Evolutionary conservation across 768 basidiomycete genomes (phyloP), one percentile per base, ranked within the genome.

Genomic region (Tubosaeta sp.): DNA sequence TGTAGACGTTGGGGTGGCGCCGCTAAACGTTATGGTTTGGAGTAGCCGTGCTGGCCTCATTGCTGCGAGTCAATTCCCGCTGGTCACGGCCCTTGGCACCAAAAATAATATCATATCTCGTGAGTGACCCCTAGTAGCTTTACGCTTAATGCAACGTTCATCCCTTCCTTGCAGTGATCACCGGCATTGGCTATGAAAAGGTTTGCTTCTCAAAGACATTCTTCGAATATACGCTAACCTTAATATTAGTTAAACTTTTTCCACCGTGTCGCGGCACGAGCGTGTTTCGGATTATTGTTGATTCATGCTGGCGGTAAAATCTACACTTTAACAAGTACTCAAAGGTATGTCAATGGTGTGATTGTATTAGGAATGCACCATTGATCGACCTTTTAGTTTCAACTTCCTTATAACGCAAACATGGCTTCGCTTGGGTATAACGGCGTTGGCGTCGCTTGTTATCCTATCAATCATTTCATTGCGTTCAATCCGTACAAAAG

Each of bases 251-350:
- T 74, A 3, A 75, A 74, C 51, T 71, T 60, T 21, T 30, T 72
- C 4, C 82, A 84, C 58, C 75, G 81, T 4, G 74, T 78, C 52
- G 59, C 69, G 1, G 78, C 79, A 11, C 72, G 82, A 3, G 67
- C 73, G 2, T 63, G 78, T 27, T 72, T 75, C 35, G 65, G 75
- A 24, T 51, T 84, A 24, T 60, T 77, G 1, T 76, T 80, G 69
- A 60, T 82, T 21, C 82, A 84, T 55, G 73, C 59, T 2, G 66
- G 70, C 29, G 49, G 56, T 7, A 27, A 64, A 48, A 11, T 57
- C 18, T 58, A 51, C 19, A 16, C 6, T 41, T 41, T 25, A 9
- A 27, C 27, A 14, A 13, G 3, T 4, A 0, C n/a, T 3, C 3
- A 6, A 21, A 18, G 11, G 65, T 65, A 58, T 2, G 54, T 13